Evolutionary conservation across 2,329 filamentous ascomycete species (phyloP).

Genomic region (Blastomyces emzantsi): DNA sequence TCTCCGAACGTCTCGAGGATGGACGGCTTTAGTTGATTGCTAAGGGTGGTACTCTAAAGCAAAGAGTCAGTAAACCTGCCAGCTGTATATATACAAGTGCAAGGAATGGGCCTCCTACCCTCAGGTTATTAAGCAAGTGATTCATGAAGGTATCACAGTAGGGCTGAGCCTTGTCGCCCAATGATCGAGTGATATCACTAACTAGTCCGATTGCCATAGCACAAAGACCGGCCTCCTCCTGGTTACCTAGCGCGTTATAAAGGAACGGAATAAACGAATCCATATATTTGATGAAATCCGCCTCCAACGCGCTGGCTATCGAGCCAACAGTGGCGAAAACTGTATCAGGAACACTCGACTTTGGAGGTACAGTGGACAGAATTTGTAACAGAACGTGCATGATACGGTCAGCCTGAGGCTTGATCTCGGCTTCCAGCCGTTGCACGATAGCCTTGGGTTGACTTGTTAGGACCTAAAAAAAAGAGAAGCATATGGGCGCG

Average conservation of each 20-base stretch:
- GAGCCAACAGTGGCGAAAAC: constrained; percentile 87
- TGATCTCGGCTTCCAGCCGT: constrained; percentile 82
- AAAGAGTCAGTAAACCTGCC: constrained; percentile 26
- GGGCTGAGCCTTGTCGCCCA: constrained; percentile 83
- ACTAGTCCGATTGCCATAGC: constrained; percentile 96
- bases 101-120: constrained; percentile 45
- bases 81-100: not conserved
- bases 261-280: constrained; percentile 86
- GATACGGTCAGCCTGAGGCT: constrained; percentile 82
- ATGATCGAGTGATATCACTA: constrained; percentile 86
- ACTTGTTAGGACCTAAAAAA: not conserved
- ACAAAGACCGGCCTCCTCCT: constrained; percentile 89
- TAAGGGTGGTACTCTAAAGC: constrained; percentile 64
- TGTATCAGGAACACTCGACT: constrained; percentile 90
- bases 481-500: not conserved
- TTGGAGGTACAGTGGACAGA: constrained; percentile 64
- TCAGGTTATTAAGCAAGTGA: constrained; percentile 82
- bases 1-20: constrained; percentile 98
- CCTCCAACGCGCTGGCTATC: constrained; percentile 84
- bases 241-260: constrained; percentile 88
- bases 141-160: constrained; percentile 99
- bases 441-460: constrained; percentile 61
- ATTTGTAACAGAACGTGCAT: constrained; percentile 84
- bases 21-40: constrained; percentile 95
- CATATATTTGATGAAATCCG: constrained; percentile 96